Evolutionary conservation across 352 stramenopile genomes (phyloP).

Genomic region (Phytophthora pini): DNA sequence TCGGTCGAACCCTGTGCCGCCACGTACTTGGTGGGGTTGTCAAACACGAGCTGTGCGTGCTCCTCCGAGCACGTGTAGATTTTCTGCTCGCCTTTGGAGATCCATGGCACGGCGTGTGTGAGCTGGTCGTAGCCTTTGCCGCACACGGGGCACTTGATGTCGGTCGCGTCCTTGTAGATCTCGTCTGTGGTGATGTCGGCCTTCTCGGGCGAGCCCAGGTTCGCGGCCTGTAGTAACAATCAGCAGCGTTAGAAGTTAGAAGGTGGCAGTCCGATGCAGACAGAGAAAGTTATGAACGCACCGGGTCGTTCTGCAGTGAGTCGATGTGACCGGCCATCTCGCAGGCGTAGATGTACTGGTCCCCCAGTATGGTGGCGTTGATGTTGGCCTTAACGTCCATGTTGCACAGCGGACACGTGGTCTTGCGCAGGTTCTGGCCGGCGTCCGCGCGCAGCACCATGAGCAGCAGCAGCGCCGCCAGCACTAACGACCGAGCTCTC

Average conservation of each 20-base stretch:
- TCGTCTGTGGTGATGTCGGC: slow-evolving; percentile 68
- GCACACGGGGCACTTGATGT: slow-evolving; percentile 70
- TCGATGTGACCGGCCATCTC: slow-evolving; percentile 88
- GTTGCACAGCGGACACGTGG: slow-evolving; percentile 59
- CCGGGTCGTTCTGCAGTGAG: slow-evolving; percentile 77
- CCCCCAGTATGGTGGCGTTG: slow-evolving; percentile 71
- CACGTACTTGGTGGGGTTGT: slow-evolving; percentile 58
- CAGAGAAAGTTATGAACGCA: slow-evolving; percentile 23
- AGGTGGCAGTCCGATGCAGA: not conserved
- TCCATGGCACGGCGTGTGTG: slow-evolving; percentile 80
- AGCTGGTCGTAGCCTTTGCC: slow-evolving; percentile 66
- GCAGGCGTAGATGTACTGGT: slow-evolving; percentile 82
- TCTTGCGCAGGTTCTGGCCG: slow-evolving; percentile 64
- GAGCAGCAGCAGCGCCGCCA: slow-evolving; percentile 36
- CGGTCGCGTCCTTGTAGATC: slow-evolving; percentile 69
- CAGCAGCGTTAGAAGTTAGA: slow-evolving; percentile 1
- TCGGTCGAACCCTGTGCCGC: slow-evolving; percentile 31
- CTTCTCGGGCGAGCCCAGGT: slow-evolving; percentile 50
- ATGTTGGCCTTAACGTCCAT: slow-evolving; percentile 65
- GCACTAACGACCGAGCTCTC: slow-evolving; percentile 25
- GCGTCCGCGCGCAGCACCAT: slow-evolving; percentile 29
- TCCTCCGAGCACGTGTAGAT: slow-evolving; percentile 79
- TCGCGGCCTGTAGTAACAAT: slow-evolving; percentile 24
- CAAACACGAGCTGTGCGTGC: slow-evolving; percentile 59
- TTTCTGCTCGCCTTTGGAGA: slow-evolving; percentile 71